Evolutionary conservation across 2,329 filamentous ascomycete genomes (phyloP).

Genomic region (Penicillium sp.): DNA sequence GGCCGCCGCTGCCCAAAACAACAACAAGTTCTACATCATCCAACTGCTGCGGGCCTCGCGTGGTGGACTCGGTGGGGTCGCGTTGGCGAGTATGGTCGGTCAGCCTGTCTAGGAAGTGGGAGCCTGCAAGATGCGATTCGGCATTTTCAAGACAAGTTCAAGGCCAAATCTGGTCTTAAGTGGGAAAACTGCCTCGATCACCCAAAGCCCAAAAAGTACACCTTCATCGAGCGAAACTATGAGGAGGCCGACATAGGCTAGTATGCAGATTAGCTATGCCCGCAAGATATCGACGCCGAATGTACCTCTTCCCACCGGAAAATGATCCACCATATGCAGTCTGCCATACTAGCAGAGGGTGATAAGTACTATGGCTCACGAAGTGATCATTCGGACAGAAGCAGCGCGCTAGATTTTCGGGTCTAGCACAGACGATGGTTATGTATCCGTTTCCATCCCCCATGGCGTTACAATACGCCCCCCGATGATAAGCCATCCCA

Average conservation of each 20-base stretch:
- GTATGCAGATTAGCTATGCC: too few species aligned
- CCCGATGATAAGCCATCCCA: too few species aligned
- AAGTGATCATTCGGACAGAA: too few species aligned
- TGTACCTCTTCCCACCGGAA: too few species aligned
- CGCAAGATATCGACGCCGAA: too few species aligned
- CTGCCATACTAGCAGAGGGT: too few species aligned
- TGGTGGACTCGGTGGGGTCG: conserved; percentile 76
- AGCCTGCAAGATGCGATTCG: conserved; percentile 38
- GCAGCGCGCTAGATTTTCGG: too few species aligned
- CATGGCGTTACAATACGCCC: too few species aligned
- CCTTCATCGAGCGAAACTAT: conserved; percentile 75
- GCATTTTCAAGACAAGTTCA: conserved; percentile 55
- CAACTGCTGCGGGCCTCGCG: conserved; percentile 51
- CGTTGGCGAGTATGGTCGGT: conserved; percentile 56
- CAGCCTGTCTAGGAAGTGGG: conserved; percentile 38
- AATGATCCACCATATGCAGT: too few species aligned
- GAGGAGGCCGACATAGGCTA: conserved; percentile 54
- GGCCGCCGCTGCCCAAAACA: conserved; percentile 65
- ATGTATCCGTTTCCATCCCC: too few species aligned
- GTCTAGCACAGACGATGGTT: too few species aligned
- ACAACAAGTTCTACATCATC: conserved; percentile 78
- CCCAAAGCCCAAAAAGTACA: conserved; percentile 61
- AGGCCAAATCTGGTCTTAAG: conserved; percentile 50
- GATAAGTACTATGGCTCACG: too few species aligned
- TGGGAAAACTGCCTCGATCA: conserved; percentile 47